Conservation (phyloP, 192 early-diverging fungal genomes). For the Umbelopsis sp. region DNA sequence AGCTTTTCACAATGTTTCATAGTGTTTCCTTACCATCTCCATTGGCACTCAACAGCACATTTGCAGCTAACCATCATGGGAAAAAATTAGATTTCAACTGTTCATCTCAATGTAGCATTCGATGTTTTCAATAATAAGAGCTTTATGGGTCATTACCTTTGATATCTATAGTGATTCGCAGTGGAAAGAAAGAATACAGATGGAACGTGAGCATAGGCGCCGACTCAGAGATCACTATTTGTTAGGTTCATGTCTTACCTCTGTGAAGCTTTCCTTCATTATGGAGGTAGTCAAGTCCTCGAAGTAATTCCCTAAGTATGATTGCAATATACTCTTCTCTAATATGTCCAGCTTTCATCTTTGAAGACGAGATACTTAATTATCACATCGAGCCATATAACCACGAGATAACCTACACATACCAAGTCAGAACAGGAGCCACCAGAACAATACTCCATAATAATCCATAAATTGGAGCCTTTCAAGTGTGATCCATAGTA, state of each 20-base stretch:
- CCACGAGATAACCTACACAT: not conserved
- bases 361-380: not conserved
- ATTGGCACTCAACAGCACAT: constrained; percentile 72
- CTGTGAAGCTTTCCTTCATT: constrained; percentile 85
- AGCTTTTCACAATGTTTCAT: not conserved
- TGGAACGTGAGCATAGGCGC: not conserved
- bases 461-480: constrained; percentile 90
- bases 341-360: constrained; percentile 88
- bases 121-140: not conserved
- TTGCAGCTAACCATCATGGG: constrained; percentile 61
- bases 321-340: constrained; percentile 91
- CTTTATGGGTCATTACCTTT: constrained; percentile 62
- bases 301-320: constrained; percentile 84
- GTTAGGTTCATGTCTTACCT: constrained; percentile 37
- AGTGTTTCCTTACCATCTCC: constrained; percentile 55
- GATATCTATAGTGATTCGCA: constrained; percentile 67
- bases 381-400: not conserved
- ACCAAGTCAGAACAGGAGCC: constrained; percentile 94
- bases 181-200: not conserved
- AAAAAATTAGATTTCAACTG: not conserved
- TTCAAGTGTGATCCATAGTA: constrained; percentile 94
- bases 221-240: not conserved
- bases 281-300: constrained; percentile 94
- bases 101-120: not conserved
- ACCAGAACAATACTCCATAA: constrained; percentile 98